These are phyloP conservation scores for Irpex lacteus DNA, from an alignment of 1,284 basidiomycete species.

Conservation along the genomic window DNA sequence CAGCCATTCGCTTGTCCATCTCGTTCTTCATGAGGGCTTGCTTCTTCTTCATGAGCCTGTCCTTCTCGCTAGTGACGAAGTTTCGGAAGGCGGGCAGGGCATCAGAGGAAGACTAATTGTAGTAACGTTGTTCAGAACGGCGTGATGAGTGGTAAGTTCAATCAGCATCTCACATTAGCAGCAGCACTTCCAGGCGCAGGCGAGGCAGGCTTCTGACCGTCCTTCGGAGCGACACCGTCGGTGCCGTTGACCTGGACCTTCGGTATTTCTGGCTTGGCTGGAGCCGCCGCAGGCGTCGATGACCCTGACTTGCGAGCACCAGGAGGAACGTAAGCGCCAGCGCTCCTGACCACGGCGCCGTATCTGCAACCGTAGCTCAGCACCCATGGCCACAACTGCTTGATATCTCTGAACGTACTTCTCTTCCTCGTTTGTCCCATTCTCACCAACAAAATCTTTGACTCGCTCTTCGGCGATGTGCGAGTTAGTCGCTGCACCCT, in stretches of 20 bases:
- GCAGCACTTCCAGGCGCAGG: slow-evolving; percentile 34
- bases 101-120: slow-evolving; percentile 56
- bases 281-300: slow-evolving; percentile 30
- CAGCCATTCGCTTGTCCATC: slow-evolving; percentile 90
- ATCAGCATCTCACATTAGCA: slow-evolving; percentile 20
- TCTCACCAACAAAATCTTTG: slow-evolving; percentile 61
- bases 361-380: slow-evolving; percentile 54
- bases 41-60: slow-evolving; percentile 86
- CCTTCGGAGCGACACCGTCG: slow-evolving; percentile 45
- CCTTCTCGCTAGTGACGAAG: slow-evolving; percentile 88
- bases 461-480: slow-evolving; percentile 93
- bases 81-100: slow-evolving; percentile 80
- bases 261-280: slow-evolving; percentile 52
- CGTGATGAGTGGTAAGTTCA: no score
- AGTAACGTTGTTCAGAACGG: no score
- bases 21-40: slow-evolving; percentile 89
- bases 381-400: slow-evolving; percentile 2
- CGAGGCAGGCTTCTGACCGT: slow-evolving; percentile 54
- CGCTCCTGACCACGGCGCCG: slow-evolving; percentile 86
- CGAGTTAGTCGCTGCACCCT: slow-evolving; percentile 72
- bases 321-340: slow-evolving; percentile 92
- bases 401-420: slow-evolving; percentile 53
- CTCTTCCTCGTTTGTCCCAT: slow-evolving; percentile 89
- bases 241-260: slow-evolving; percentile 72
- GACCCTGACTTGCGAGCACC: slow-evolving; percentile 58